These are phyloP conservation scores for Phallus indusiatus DNA, from an alignment of 768 basidiomycete genomes.

Conservation along the genomic window DNA sequence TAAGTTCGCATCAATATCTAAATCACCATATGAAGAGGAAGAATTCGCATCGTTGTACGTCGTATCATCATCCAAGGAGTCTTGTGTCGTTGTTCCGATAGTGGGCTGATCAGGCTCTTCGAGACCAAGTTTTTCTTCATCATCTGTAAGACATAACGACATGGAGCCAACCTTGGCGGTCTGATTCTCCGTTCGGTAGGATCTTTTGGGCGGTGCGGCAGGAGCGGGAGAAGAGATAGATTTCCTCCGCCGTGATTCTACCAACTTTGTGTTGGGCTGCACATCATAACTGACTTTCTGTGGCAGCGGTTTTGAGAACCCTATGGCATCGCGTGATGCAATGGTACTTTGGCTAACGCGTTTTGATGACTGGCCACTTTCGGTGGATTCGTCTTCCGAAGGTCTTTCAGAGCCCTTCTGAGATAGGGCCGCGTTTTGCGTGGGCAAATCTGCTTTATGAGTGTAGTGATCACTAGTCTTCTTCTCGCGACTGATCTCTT, in stretches of 20 bases:
- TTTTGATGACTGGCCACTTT: background rate
- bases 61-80: background rate
- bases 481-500: background rate
- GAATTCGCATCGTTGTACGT: background rate
- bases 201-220: background rate
- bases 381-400: background rate
- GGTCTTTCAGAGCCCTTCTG: background rate
- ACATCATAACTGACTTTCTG: background rate
- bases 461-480: background rate
- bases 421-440: background rate
- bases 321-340: background rate
- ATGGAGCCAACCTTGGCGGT: background rate
- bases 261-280: background rate
- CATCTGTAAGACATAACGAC: background rate
- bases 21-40: constrained; percentile 8
- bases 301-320: background rate
- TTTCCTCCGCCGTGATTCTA: background rate
- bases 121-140: background rate
- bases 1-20: constrained; percentile 1
- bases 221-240: background rate
- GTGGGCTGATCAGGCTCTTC: background rate
- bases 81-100: background rate
- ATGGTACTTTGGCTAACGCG: background rate
- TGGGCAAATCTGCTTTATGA: background rate
- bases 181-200: background rate